Percentiles rank a stretch among this genome's conserved stretches.
Evolutionary conservation across 1,139 yeast genomes (phyloP).

Genomic region (Diutina pseudorugosa): DNA sequence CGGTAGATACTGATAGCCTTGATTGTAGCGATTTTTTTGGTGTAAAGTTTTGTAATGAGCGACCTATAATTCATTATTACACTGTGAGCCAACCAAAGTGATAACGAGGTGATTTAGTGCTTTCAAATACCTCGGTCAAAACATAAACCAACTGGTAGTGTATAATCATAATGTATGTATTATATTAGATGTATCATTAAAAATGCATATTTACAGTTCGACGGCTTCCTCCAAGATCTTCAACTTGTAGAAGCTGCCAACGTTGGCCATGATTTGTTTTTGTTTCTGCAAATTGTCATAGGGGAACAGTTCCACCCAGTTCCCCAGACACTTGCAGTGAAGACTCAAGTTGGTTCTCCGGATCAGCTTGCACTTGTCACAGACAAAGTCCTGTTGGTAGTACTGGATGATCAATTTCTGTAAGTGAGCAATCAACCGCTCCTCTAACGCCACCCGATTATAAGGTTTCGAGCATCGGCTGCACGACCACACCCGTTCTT

Average conservation of each 20-base stretch:
- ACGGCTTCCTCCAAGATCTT: conserved; percentile 36
- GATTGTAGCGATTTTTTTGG: no score
- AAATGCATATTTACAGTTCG: conserved; percentile 10
- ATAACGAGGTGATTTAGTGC: no score
- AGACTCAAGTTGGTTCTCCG: conserved; percentile 59
- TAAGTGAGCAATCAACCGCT: conserved; percentile 56
- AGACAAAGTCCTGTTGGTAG: conserved; percentile 70
- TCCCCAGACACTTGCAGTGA: conserved; percentile 82
- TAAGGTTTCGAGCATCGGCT: conserved; percentile 52
- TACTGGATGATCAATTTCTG: conserved; percentile 44
- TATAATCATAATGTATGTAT: no score
- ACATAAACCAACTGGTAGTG: no score
- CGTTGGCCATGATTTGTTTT: conserved; percentile 40
- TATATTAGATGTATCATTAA: conserved; percentile 15
- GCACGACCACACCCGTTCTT: conserved; percentile 50
- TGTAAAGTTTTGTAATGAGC: no score
- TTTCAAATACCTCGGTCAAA: no score
- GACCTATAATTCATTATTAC: no score
- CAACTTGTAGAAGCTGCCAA: conserved; percentile 51
- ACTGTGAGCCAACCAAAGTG: no score
- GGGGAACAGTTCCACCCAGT: conserved; percentile 54
- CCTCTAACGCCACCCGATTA: conserved; percentile 65
- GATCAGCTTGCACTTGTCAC: conserved; percentile 62
- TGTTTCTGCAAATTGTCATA: conserved; percentile 31
- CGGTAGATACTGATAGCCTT: no score